These are phyloP conservation scores for Podospora pseudoanserina DNA, from an alignment of 495 filamentous ascomycete species.

Conservation along the genomic window DNA sequence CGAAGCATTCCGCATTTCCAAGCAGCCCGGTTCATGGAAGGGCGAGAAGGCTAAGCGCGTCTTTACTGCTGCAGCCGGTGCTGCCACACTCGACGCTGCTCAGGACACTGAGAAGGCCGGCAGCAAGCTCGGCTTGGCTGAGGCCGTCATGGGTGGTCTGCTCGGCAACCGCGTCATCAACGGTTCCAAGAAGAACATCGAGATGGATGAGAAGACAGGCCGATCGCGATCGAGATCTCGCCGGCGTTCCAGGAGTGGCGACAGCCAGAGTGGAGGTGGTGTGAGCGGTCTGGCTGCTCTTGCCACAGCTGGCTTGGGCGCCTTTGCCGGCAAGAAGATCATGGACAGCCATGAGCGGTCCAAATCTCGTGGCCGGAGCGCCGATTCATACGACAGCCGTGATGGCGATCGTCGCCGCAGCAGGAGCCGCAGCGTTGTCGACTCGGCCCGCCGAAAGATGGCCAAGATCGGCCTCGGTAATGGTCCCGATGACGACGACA, in stretches of 20 bases:
- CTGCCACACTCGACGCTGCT: conserved; percentile 77
- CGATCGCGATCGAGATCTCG: conserved; percentile 52
- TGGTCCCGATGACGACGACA: conserved; percentile 44
- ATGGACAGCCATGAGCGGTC: conserved; percentile 66
- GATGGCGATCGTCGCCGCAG: conserved; percentile 39
- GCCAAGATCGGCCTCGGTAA: conserved; percentile 47
- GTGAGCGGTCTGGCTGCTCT: conserved; percentile 58
- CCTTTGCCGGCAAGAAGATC: conserved; percentile 76
- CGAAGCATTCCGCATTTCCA: conserved; percentile 82
- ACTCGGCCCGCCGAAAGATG: conserved; percentile 41
- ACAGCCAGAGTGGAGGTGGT: conserved; percentile 42
- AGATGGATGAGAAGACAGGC: conserved; percentile 50
- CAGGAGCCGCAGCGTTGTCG: conserved; percentile 50
- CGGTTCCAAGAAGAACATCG: conserved; percentile 62
- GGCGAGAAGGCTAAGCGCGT: conserved; percentile 84
- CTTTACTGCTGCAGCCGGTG: conserved; percentile 78
- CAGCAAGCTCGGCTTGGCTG: conserved; percentile 59
- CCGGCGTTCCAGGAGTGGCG: conserved; percentile 41
- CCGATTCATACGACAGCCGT: conserved; percentile 52
- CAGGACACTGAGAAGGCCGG: conserved; percentile 67
- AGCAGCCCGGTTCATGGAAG: conserved; percentile 77
- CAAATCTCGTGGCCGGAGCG: conserved; percentile 45
- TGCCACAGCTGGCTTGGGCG: conserved; percentile 70
- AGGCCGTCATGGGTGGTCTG: conserved; percentile 82
- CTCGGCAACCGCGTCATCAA: conserved; percentile 77